Evolutionary conservation across 768 basidiomycete genomes (phyloP).

Genomic region (Pleurotus salmoneostramineus): DNA sequence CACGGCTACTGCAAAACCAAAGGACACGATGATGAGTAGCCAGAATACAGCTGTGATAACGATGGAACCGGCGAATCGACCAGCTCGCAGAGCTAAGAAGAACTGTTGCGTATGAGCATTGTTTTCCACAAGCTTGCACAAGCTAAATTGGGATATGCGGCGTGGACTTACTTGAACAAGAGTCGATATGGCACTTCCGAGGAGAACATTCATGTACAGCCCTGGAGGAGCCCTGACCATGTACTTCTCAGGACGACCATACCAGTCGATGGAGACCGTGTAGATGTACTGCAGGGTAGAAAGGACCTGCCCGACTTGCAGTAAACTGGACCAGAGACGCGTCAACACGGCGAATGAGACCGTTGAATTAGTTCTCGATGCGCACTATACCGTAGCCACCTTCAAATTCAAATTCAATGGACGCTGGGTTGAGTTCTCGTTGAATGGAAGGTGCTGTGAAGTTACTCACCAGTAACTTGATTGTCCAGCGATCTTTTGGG

Average conservation of each 20-base stretch:
- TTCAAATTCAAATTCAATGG: not conserved
- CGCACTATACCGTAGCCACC: not conserved
- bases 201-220: slow-evolving; percentile 16
- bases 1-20: slow-evolving; percentile 23
- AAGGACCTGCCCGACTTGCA: slow-evolving; percentile 23
- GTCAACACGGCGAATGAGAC: not conserved
- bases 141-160: not conserved
- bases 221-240: slow-evolving; percentile 16
- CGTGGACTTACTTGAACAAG: slow-evolving; percentile 18
- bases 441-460: not conserved
- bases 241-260: slow-evolving; percentile 17
- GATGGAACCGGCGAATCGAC: slow-evolving; percentile 20
- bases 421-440: not conserved
- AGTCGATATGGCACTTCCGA: slow-evolving; percentile 24
- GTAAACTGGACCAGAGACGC: slow-evolving; percentile 12
- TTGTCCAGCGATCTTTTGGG: not conserved
- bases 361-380: not conserved
- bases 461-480: not conserved
- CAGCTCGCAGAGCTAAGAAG: slow-evolving; percentile 27
- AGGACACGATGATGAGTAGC: slow-evolving; percentile 18
- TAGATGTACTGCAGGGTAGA: slow-evolving; percentile 24
- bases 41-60: slow-evolving; percentile 23
- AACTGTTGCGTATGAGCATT: not conserved
- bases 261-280: slow-evolving; percentile 22
- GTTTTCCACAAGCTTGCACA: not conserved